Evolutionary conservation across 2,329 filamentous ascomycete species (phyloP).

Genomic region (Monosporascus sp.): DNA sequence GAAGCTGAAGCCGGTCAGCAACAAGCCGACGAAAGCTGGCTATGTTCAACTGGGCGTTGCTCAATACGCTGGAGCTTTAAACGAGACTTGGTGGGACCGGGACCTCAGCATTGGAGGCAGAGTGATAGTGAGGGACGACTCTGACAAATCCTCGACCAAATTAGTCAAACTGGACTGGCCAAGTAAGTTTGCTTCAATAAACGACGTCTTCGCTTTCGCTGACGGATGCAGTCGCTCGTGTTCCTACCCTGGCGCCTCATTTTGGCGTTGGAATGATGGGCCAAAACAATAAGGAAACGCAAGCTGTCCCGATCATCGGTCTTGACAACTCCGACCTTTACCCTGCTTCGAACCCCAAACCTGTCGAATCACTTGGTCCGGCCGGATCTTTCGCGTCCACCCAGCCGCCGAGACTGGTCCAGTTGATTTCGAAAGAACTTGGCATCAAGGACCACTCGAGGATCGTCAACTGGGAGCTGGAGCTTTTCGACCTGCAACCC

Average conservation of each 20-base stretch:
- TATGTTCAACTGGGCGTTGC: constrained; percentile 88
- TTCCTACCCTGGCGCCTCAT: constrained; percentile 89
- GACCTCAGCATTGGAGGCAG: constrained; percentile 87
- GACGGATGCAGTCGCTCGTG: constrained; percentile 59
- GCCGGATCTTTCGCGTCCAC: constrained; percentile 70
- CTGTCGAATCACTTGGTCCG: constrained; percentile 48
- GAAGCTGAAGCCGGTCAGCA: constrained; percentile 85
- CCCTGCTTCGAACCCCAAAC: constrained; percentile 24
- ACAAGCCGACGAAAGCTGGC: constrained; percentile 75
- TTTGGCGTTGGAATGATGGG: constrained; percentile 74
- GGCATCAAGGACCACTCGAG: constrained; percentile 64
- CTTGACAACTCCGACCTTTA: constrained; percentile 65
- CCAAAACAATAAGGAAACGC: constrained; percentile 75
- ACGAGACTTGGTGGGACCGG: constrained; percentile 93
- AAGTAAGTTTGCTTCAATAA: constrained; percentile 34
- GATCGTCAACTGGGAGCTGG: constrained; percentile 95
- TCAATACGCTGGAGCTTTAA: constrained; percentile 83
- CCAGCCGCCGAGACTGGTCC: constrained; percentile 80
- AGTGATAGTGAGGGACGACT: constrained; percentile 73
- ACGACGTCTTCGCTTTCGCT: constrained; percentile 4
- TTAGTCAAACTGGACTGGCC: constrained; percentile 93
- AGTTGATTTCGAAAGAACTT: constrained; percentile 75
- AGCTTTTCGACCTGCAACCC: constrained; percentile 87
- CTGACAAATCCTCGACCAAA: constrained; percentile 72
- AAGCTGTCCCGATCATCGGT: constrained; percentile 91